Base-by-base conservation (phyloP, 805 yeast species). In the Candida incommunis region DNA sequence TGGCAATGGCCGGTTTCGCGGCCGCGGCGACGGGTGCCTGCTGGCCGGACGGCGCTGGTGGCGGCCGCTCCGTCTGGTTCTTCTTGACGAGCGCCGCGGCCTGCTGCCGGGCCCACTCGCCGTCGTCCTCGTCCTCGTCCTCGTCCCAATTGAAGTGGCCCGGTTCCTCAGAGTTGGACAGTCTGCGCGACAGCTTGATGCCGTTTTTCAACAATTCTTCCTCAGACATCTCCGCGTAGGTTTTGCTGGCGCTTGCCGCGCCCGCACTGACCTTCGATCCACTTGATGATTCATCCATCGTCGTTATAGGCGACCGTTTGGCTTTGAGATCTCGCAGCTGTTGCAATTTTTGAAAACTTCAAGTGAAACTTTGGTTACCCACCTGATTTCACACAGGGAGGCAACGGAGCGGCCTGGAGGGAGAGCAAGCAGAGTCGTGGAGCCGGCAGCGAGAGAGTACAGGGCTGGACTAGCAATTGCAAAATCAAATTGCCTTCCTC, bases 81-180 rank as follows among this genome's bases (percentile, higher is more conserved):
- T 31, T 31, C 18, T 31, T 31, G 5, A 18, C 37, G 7, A 31
- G 37, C 20, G 9, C 37, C 37, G n/a, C 20, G 13, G 37, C 37
- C 37, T 31, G 37, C 18, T n/a, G 9, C n/a, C n/a, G n/a, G 20
- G 37, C 37, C 37, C 37, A 31, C 11, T 31, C 37, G 18, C 18
- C 37, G n/a, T 31, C 37, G 18, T 31, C 37, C 11, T 31, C 37
- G 27, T 25, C 27, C 5, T 31, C 37, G 37, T 31, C 37, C 20
- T 31, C 37, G 37, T 31, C 37, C 37, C 37, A 31, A n/a, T 31
- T 31, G 37, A 31, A 31, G 37, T 31, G 37, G 20, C 37, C 37
- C 9, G 37, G 37, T 5, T 11, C 37, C 37, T 31, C 37, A 11
- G 37, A 11, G 13, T 11, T 31, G 20, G 37, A 31, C 37, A 31